A percentile compares a stretch with the other conserved stretches of the same genome.
Conservation (phyloP, 225 moss, liverwort and hornwort genomes). For the Bryoerythrophyllum caledonicum region DNA sequence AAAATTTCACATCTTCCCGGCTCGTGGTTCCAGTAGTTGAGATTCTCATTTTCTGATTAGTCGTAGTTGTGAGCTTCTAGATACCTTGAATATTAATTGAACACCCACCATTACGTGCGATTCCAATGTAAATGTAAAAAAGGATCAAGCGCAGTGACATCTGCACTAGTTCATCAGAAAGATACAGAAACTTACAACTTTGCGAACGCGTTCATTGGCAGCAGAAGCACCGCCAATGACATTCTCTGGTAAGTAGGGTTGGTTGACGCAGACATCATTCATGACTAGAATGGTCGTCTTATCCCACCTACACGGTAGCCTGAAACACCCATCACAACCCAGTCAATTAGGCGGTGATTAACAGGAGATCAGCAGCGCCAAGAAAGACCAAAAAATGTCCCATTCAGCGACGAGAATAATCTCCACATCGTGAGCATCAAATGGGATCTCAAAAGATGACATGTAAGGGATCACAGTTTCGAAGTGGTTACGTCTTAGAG, state of each 20-base stretch:
- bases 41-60: not conserved
- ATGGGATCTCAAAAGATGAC: constrained; percentile 12
- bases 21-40: not conserved
- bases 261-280: constrained; percentile 91
- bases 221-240: constrained; percentile 85
- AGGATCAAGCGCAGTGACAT: constrained; percentile 6
- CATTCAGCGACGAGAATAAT: not conserved
- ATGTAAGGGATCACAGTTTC: not conserved
- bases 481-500: constrained; percentile 78
- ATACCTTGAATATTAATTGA: not conserved
- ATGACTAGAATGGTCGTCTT: constrained; percentile 91
- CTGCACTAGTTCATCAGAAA: not conserved
- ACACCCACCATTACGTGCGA: not conserved
- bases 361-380: not conserved
- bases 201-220: constrained; percentile 97
- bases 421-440: not conserved
- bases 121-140: not conserved
- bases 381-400: not conserved
- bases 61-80: constrained; percentile 1
- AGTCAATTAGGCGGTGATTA: constrained; percentile 7
- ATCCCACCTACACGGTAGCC: constrained; percentile 98
- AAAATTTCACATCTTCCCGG: not conserved
- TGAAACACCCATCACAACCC: constrained; percentile 41
- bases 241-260: constrained; percentile 89
- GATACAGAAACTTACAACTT: constrained; percentile 76